phyloP scores from a whole-genome alignment of 1,284 basidiomycete species.

The Grifola frondosa region DNA sequence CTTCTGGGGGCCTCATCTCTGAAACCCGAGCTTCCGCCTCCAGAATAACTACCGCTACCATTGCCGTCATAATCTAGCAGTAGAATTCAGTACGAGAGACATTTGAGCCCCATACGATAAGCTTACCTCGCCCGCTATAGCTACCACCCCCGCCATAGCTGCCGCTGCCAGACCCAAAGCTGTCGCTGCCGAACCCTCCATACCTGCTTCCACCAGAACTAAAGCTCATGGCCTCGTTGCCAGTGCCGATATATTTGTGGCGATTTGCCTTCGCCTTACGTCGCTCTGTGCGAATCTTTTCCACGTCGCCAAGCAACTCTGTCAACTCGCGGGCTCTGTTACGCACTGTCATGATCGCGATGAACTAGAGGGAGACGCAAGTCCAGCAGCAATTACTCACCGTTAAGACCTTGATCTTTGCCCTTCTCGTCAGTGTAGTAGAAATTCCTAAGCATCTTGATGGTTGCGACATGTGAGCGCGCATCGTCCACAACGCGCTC shows the following conservation, averaged over 20 bases:
- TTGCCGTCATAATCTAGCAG: slow-evolving; percentile 36
- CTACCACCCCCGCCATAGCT: slow-evolving; percentile 37
- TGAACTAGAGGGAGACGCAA: not conserved
- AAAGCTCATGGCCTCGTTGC: slow-evolving; percentile 76
- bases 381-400: slow-evolving; percentile 48
- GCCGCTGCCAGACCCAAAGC: slow-evolving; percentile 41
- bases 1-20: slow-evolving; percentile 54
- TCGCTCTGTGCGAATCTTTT: slow-evolving; percentile 86
- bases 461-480: slow-evolving; percentile 88
- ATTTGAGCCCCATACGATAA: not conserved
- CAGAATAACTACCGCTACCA: slow-evolving; percentile 34
- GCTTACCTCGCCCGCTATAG: slow-evolving; percentile 26
- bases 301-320: slow-evolving; percentile 87
- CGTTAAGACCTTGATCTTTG: slow-evolving; percentile 98
- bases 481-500: slow-evolving; percentile 99
- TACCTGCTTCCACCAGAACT: slow-evolving; percentile 61
- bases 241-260: slow-evolving; percentile 86
- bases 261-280: slow-evolving; percentile 94
- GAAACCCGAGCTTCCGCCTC: slow-evolving; percentile 52
- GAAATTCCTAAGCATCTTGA: slow-evolving; percentile 98
- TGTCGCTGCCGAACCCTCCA: slow-evolving; percentile 83
- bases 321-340: slow-evolving; percentile 93
- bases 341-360: slow-evolving; percentile 61
- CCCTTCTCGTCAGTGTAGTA: slow-evolving; percentile 99
- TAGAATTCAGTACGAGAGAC: slow-evolving; percentile 8